Percentiles rank a stretch among this genome's conserved stretches.
Evolutionary conservation across 2,329 filamentous ascomycete species (phyloP).

Genomic region (Clarireedia monteithiana): DNA sequence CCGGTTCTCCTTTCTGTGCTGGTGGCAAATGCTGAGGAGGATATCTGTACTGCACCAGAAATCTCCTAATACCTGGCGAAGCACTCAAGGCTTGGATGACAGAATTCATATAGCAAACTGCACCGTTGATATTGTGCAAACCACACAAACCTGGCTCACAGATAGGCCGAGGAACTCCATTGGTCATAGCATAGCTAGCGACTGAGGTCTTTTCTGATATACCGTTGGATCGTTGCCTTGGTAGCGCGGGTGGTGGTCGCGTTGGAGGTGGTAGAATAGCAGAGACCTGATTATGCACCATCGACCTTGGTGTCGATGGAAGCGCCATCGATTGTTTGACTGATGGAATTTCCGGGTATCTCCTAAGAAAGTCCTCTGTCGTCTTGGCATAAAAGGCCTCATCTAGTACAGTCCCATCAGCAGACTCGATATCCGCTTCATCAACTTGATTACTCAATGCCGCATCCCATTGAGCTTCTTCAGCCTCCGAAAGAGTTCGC

Average conservation of each 20-base stretch:
- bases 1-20: slow-evolving; percentile 50
- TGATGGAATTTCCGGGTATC: slow-evolving; percentile 65
- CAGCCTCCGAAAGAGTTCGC: slow-evolving; percentile 70
- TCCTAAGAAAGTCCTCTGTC: slow-evolving; percentile 76
- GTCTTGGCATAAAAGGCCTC: slow-evolving; percentile 54
- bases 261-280: slow-evolving; percentile 30
- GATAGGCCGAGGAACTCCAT: slow-evolving; percentile 23
- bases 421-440: slow-evolving; percentile 31
- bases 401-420: slow-evolving; percentile 37
- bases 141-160: slow-evolving; percentile 49
- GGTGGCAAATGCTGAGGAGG: slow-evolving; percentile 56
- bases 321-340: slow-evolving; percentile 52
- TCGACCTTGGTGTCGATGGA: slow-evolving; percentile 3
- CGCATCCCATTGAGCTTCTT: slow-evolving; percentile 74
- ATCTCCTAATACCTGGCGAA: slow-evolving; percentile 59
- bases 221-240: slow-evolving; percentile 69
- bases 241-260: slow-evolving; percentile 44
- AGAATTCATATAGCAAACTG: slow-evolving; percentile 83
- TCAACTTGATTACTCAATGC: slow-evolving; percentile 58
- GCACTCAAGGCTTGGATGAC: slow-evolving; percentile 75
- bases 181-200: slow-evolving; percentile 15
- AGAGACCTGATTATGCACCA: slow-evolving; percentile 23
- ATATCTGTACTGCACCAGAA: slow-evolving; percentile 53
- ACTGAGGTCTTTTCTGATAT: slow-evolving; percentile 50
- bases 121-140: slow-evolving; percentile 70